Base-by-base conservation (phyloP, 257 asterid genomes). In the Scutellaria galericulata region DNA sequence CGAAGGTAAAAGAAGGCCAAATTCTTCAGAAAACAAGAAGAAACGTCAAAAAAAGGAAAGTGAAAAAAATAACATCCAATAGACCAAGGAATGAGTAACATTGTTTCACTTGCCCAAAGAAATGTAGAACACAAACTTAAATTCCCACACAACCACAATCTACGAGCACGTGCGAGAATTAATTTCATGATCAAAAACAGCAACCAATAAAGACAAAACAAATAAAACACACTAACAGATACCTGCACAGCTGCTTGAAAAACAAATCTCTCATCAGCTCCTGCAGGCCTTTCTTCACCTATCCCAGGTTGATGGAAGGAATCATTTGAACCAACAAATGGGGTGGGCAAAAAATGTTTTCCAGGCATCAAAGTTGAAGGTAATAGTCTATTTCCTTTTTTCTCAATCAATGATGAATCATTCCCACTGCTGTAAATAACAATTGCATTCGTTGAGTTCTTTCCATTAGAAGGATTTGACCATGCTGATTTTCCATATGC, bases 171-270 rank as follows among this genome's bases (percentile, higher is more conserved):
- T 48, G 9, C 11, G 46, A 46, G 1, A 54, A 56, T 37, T 68
- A 69, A 42, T 35, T 27, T 64, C 13, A 41, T 31, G 18, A 63
- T 10, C 41, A 31, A 45, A 35, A 5, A 70, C 22, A 69, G 53
- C 22, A 47, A 59, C 58, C 65, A 69, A 37, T 13, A 47, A 66
- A 75, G 51, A 75, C 8, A 18, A 79, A 45, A 66, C 39, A 4
- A 44, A 71, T 67, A 46, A 66, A 51, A 76, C 37, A 62, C 51
- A 75, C 46, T 9, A 31, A 81, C 22, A 75, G n/a, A 71, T 79
- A 92, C 99, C 99, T 95, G 95, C 70, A 95, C 81, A 84, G 97
- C 98, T 73, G 96, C 98, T 86, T 87, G 96, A 66, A 80, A 87
- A 82, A 95, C 91, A 58, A 84, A 83, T 72, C 96, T 90, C 86